Conservation (phyloP, 1,139 yeast genomes). For the Eremothecium sinecaudum region DNA sequence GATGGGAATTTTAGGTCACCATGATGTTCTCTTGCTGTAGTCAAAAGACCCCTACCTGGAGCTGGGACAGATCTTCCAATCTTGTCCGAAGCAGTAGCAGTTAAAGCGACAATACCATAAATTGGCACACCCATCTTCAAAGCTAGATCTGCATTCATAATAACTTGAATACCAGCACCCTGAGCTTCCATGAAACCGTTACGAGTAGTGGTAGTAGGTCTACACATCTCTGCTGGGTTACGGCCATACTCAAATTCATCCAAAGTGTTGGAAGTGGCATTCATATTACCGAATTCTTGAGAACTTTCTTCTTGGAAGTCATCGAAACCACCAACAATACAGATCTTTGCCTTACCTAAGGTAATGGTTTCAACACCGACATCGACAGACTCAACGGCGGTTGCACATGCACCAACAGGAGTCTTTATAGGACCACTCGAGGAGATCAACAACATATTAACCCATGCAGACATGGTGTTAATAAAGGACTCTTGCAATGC, state of each 20-base stretch:
- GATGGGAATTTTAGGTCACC: slow-evolving; percentile 74
- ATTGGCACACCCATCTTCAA: slow-evolving; percentile 98
- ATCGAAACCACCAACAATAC: slow-evolving; percentile 97
- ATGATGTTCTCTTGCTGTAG: slow-evolving; percentile 92
- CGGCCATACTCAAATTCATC: slow-evolving; percentile 92
- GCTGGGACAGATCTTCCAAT: slow-evolving; percentile 99
- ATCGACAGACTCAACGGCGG: slow-evolving; percentile 95
- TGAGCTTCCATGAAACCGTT: slow-evolving; percentile 99
- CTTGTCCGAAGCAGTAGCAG: slow-evolving; percentile 96
- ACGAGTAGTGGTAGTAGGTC: slow-evolving; percentile 95
- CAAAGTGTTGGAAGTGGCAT: slow-evolving; percentile 85
- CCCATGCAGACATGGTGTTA: slow-evolving; percentile 99
- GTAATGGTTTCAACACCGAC: slow-evolving; percentile 89
- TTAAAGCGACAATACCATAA: slow-evolving; percentile 86
- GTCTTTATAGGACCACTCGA: slow-evolving; percentile 99
- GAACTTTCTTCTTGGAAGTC: slow-evolving; percentile 99
- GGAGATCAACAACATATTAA: slow-evolving; percentile 89
- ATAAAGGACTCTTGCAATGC: slow-evolving; percentile 95
- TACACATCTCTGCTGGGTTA: slow-evolving; percentile 96
- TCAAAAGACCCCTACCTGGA: slow-evolving; percentile 98
- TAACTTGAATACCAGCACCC: slow-evolving; percentile 97
- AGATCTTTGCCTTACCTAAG: slow-evolving; percentile 89
- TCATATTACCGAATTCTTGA: slow-evolving; percentile 96
- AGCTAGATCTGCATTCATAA: slow-evolving; percentile 93
- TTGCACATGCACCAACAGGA: slow-evolving; percentile 99